Evolutionary conservation across 2,329 filamentous ascomycete species (phyloP).

Genomic region (Phaeosphaeria sp.): DNA sequence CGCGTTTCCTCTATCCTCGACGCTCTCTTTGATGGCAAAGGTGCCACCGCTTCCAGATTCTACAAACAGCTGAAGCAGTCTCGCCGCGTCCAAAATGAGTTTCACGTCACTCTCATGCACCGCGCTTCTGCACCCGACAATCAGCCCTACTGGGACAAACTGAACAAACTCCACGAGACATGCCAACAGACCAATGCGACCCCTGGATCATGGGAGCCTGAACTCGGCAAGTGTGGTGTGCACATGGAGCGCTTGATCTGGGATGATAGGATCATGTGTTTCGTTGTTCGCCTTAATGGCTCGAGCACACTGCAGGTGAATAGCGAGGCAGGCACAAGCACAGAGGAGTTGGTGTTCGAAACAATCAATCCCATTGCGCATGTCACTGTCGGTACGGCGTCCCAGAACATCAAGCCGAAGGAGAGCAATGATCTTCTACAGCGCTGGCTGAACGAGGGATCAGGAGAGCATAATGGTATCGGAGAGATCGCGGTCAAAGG

Average conservation of each 20-base stretch:
- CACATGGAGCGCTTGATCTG: constrained; percentile 75
- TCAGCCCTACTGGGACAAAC: constrained; percentile 77
- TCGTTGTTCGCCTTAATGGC: constrained; percentile 71
- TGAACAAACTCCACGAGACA: constrained; percentile 64
- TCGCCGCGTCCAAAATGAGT: constrained; percentile 79
- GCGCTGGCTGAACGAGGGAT: constrained; percentile 72
- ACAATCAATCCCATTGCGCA: constrained; percentile 83
- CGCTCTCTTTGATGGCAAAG: constrained; percentile 67
- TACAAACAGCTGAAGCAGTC: constrained; percentile 77
- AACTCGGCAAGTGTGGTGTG: constrained; percentile 70
- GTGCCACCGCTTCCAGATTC: constrained; percentile 66
- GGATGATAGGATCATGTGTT: constrained; percentile 87
- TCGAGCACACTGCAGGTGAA: constrained; percentile 28
- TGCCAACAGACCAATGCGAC: constrained; percentile 36
- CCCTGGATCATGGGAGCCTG: constrained; percentile 53
- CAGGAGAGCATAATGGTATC: constrained; percentile 59
- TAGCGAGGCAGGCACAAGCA: constrained; percentile 28
- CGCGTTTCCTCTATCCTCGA: constrained; percentile 68
- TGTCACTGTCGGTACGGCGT: constrained; percentile 85
- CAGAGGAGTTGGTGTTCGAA: constrained; percentile 60
- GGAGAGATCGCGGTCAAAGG: constrained; percentile 62
- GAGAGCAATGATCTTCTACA: constrained; percentile 89
- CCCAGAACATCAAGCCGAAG: constrained; percentile 79
- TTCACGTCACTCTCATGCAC: constrained; percentile 95
- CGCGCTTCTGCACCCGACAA: constrained; percentile 67